phyloP scores from a whole-genome alignment of 352 stramenopile genomes.

The Detonula confervacea region DNA sequence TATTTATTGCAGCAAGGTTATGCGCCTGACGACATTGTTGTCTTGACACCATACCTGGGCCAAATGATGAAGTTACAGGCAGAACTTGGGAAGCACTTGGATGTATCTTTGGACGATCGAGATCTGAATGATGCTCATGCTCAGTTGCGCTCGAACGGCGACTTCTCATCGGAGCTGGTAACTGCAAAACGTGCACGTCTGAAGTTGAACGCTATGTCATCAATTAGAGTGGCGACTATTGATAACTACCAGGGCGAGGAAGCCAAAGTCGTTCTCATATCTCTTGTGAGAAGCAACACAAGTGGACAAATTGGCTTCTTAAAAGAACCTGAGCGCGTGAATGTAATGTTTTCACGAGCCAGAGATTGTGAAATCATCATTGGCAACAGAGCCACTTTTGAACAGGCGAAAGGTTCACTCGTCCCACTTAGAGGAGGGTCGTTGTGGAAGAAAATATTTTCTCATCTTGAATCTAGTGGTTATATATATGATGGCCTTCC shows the following conservation, averaged over 20 bases:
- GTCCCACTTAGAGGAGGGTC: conserved; percentile 18
- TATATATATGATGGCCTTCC: conserved; percentile 29
- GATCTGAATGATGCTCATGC: conserved; percentile 31
- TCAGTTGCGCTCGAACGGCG: conserved; percentile 10
- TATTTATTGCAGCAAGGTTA: conserved; percentile 34
- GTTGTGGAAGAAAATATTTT: conserved; percentile 35
- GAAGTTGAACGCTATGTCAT: neutral
- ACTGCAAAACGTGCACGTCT: conserved; percentile 4
- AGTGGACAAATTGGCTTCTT: conserved; percentile 30
- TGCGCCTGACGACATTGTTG: conserved; percentile 22
- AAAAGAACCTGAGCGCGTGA: conserved; percentile 30
- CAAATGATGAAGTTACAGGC: conserved; percentile 43
- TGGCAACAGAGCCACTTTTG: conserved; percentile 25
- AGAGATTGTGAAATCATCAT: conserved; percentile 42
- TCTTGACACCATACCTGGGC: conserved; percentile 32
- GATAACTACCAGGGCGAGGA: conserved; percentile 43
- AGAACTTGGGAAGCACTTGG: conserved; percentile 18
- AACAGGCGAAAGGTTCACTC: conserved; percentile 15
- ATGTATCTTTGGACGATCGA: conserved; percentile 26
- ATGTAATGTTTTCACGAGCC: conserved; percentile 34
- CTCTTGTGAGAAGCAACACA: conserved; percentile 29
- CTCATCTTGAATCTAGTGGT: conserved; percentile 20
- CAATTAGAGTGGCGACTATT: conserved; percentile 27
- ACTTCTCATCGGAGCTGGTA: conserved; percentile 18
- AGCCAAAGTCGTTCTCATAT: conserved; percentile 34